These are phyloP conservation scores for Mortierella sp. DNA, from an alignment of 371 early-diverging fungal species.

Conservation along the genomic window DNA sequence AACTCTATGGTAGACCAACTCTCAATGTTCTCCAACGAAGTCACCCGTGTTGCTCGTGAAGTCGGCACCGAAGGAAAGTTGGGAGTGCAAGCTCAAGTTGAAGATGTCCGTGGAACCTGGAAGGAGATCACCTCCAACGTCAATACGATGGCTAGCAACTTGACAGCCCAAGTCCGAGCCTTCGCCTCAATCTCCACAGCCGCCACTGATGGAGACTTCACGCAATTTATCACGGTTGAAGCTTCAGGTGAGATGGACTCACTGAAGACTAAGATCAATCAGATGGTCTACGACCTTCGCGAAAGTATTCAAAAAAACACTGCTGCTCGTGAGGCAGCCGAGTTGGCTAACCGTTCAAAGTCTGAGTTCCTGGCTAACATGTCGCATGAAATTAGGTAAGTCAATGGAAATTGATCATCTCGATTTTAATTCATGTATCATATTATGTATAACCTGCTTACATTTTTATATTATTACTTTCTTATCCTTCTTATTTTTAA, in stretches of 20 bases:
- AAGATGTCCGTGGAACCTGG: constrained; percentile 75
- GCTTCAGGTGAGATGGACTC: constrained; percentile 84
- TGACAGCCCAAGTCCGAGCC: constrained; percentile 73
- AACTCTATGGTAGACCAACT: constrained; percentile 66
- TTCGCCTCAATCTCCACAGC: constrained; percentile 73
- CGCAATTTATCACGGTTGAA: constrained; percentile 75
- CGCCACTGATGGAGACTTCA: constrained; percentile 77
- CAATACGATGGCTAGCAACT: constrained; percentile 70
- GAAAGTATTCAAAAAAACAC: constrained; percentile 80
- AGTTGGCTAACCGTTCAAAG: constrained; percentile 80
- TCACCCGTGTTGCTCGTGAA: constrained; percentile 64
- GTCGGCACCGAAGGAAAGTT: constrained; percentile 69
- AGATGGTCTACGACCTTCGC: constrained; percentile 75
- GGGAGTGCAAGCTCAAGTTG: constrained; percentile 64
- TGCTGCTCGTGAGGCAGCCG: constrained; percentile 79
- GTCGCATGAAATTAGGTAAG: constrained; percentile 71
- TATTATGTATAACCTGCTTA: background rate
- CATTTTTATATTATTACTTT: background rate
- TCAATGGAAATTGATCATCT: background rate
- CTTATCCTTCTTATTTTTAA: constrained; percentile 42
- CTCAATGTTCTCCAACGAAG: constrained; percentile 64
- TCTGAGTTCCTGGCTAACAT: constrained; percentile 84
- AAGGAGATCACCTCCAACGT: constrained; percentile 73
- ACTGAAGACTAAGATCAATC: constrained; percentile 82
- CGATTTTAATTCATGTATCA: background rate